Conservation (phyloP, 306 rosid species). For the Urtica urens region DNA sequence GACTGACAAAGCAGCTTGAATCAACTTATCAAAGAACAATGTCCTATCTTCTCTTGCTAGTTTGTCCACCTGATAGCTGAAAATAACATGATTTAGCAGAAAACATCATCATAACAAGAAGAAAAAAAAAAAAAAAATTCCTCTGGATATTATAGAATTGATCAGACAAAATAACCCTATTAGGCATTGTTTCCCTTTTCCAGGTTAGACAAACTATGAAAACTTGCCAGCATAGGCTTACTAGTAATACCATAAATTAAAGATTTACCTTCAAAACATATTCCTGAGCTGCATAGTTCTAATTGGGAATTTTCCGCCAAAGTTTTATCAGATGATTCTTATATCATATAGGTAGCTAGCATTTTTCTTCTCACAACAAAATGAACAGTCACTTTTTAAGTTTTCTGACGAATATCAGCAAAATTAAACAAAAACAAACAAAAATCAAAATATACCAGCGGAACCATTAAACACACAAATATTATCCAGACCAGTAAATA, state of each 20-base stretch:
- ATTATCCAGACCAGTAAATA: too few species aligned
- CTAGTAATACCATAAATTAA: too few species aligned
- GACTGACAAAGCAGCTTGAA: constrained; percentile 75
- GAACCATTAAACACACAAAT: too few species aligned
- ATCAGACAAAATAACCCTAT: background rate
- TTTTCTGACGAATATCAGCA: too few species aligned
- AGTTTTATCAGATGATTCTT: background rate
- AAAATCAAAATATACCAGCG: too few species aligned
- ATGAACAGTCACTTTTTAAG: too few species aligned
- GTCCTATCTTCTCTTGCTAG: constrained; percentile 62
- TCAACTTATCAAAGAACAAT: constrained; percentile 48
- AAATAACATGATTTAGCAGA: constrained; percentile 5
- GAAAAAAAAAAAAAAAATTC: background rate
- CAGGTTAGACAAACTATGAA: too few species aligned
- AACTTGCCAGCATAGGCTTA: too few species aligned
- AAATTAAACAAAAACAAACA: too few species aligned
- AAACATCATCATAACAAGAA: background rate
- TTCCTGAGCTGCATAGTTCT: background rate
- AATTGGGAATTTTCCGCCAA: background rate
- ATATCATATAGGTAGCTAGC: background rate
- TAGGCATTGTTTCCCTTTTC: too few species aligned
- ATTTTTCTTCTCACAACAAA: background rate
- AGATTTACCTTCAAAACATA: too few species aligned
- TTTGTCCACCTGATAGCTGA: constrained; percentile 59
- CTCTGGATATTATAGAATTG: background rate